Base-by-base conservation (phyloP, 306 rosid genomes). In the Spatholobus suberectus region DNA sequence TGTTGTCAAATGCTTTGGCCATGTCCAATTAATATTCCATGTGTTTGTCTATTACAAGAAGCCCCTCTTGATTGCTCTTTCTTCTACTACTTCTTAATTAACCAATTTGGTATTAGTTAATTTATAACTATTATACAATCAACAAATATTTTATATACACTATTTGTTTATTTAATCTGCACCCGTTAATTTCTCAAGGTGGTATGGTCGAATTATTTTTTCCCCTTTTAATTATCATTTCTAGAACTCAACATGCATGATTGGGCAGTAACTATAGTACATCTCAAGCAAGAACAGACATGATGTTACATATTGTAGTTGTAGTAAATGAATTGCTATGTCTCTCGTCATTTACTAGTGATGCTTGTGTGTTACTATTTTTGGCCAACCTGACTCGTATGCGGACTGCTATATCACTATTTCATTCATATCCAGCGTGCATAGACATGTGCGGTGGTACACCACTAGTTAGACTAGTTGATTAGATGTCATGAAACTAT, bases 1-100 rank as follows among this genome's bases (percentile, higher is more conserved):
- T 87, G 86, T 88, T 92, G 90, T 91, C 96, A 90, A 89, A 70
- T 84, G 89, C 93, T 85, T 85, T 86, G 82, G 81, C 88, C 68
- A 68, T 88, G 87, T 77, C 90, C 87, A 78, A 75, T 85, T 73
- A 67, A 77, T 88, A 94, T 94, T 94, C 97, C 89, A 88, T 92
- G 88, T 72, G 84, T 89, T 90, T 94, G 94, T 92, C 98, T 88
- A 59, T 59, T 59, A 59, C 35, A 62, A 14, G 3, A 59, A 75
- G 63, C 69, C 80, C 77, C 44, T 20, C 80, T 34, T 57, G n/a
- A n/a, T 26, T 73, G 11, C 46, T 46, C 78, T 34, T 66, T 76
- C 18, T 51, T 41, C 73, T 57, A 10, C 11, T 59, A 41, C 62
- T 63, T 49, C 75, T 78, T 7, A 13, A 58, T 24, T 21, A 55